phyloP scores from a whole-genome alignment of 1,139 yeast genomes.

The Geotrichum phurueaensis region DNA sequence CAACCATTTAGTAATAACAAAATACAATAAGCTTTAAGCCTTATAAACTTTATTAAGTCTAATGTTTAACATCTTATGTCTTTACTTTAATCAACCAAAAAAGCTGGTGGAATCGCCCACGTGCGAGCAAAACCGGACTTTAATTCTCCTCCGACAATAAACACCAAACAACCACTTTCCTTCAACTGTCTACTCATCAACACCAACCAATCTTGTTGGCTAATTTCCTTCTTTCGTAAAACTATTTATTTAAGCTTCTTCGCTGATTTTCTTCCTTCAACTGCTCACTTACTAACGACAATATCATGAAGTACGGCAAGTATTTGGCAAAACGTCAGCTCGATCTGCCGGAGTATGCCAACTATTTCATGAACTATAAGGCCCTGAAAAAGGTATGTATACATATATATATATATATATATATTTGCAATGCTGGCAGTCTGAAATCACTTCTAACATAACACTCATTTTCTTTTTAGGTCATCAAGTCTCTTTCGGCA shows the following conservation, averaged over 20 bases:
- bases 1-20: not conserved
- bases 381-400: constrained; percentile 61
- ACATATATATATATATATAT: too few species aligned
- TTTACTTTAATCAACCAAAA: not conserved
- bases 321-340: constrained; percentile 89
- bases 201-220: not conserved
- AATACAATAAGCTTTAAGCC: not conserved
- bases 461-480: constrained; percentile 21
- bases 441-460: not conserved
- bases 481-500: constrained; percentile 40
- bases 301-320: constrained; percentile 78
- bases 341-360: constrained; percentile 91
- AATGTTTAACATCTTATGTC: not conserved
- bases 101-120: not conserved
- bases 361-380: constrained; percentile 89
- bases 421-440: constrained; percentile 23
- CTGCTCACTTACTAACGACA: not conserved
- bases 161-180: not conserved
- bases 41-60: not conserved
- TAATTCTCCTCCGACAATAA: not conserved
- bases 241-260: not conserved
- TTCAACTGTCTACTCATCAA: not conserved
- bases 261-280: not conserved
- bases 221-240: not conserved
- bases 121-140: not conserved